Percentiles rank a stretch among this genome's conserved stretches.
These are phyloP conservation scores for Cystobasidiaceae sp. DNA, from an alignment of 1,284 basidiomycete species.

Conservation along the genomic window DNA sequence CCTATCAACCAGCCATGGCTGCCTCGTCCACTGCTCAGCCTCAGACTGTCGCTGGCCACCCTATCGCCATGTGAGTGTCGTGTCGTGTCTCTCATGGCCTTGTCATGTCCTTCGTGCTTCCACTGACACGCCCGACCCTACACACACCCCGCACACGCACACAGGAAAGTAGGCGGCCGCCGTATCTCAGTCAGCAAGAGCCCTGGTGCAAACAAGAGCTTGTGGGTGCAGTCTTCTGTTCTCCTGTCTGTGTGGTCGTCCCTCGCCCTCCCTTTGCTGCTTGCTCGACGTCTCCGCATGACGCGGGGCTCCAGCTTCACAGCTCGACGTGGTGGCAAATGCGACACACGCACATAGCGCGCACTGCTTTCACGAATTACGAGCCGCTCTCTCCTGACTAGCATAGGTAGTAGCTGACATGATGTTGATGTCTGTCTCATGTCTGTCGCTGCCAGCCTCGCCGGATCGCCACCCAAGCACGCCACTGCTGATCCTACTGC, in stretches of 20 bases:
- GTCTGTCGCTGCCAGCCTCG: neutral
- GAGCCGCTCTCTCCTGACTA: too few species aligned
- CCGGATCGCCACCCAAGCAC: constrained; percentile 15
- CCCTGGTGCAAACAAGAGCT: constrained; percentile 17
- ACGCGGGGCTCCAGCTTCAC: too few species aligned
- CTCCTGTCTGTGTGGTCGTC: neutral
- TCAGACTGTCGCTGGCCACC: constrained; percentile 23
- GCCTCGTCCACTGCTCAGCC: neutral
- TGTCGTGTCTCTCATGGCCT: neutral
- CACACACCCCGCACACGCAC: neutral
- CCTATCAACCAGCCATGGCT: neutral
- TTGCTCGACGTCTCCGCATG: too few species aligned
- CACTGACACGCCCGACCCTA: neutral
- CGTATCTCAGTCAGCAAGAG: constrained; percentile 19
- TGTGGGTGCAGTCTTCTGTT: constrained; percentile 4
- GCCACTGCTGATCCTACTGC: neutral
- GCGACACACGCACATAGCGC: too few species aligned
- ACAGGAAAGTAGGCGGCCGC: constrained; percentile 26
- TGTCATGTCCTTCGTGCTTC: neutral
- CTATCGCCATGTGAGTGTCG: constrained; percentile 16
- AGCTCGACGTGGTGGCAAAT: too few species aligned
- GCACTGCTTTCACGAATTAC: too few species aligned
- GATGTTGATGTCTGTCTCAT: too few species aligned
- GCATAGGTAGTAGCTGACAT: too few species aligned
- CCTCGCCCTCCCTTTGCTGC: neutral